Base-by-base conservation (phyloP, 225 moss, liverwort and hornwort genomes). In the Polytrichum commune region DNA sequence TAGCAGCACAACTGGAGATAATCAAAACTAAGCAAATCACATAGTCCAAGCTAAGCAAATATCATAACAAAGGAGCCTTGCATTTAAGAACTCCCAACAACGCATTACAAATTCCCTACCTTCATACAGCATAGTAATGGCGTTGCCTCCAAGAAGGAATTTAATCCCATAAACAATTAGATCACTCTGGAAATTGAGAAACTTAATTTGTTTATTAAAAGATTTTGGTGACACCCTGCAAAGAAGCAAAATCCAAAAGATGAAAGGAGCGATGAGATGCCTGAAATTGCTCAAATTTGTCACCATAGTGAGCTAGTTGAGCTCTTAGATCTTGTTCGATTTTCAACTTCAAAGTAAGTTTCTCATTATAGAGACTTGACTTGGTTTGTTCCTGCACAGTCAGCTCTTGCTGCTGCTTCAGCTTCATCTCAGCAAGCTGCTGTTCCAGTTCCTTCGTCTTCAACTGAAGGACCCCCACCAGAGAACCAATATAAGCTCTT, bases 211-310 rank as follows among this genome's bases (percentile, higher is more conserved):
- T 13, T 46, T 46, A 46, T 46, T 16, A 46, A 13, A 46, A 46
- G 46, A 16, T 46, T 38, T 46, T 16, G 13, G 16, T 16, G 46
- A 46, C 46, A 46, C 13, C 46, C 13, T 46, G 46, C 13, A 46
- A 13, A 13, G 46, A 46, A 46, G 13, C 13, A 3, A 46, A 46
- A 46, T 16, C 16, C 16, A 16, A 46, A 46, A 46, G 53, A 55
- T 56, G 62, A 63, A 78, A 76, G 65, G 46, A 61, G 63, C 62
- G 77, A 69, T 38, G 32, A 73, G 81, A 70, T 82, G 62, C 96
- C 93, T 96, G 96, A 76, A 96, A 96, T 67, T 96, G 96, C 74
- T 96, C 93, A 82, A 96, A 96, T 72, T 96, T 96, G 72, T 93
- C 93, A 74, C 93, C 96, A 74, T 96, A 96, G 1, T 93, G 83